Evolutionary conservation across 2,329 filamentous ascomycete genomes (phyloP), one percentile per base, ranked within the genome.

Genomic region (Diaporthe amygdali): DNA sequence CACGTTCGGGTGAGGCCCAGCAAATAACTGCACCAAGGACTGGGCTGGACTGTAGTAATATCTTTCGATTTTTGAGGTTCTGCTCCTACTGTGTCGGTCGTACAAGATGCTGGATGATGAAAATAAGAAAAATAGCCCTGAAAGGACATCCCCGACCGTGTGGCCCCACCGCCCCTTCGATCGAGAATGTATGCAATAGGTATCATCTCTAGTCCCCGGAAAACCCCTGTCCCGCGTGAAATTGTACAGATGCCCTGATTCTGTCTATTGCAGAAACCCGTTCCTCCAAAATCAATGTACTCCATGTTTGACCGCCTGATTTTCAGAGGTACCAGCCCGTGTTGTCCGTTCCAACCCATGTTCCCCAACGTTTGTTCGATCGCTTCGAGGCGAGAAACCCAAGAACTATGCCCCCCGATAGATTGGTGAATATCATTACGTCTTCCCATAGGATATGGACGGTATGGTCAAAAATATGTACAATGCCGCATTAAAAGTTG

Each of bases 231-330:
- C 44, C 59, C 59, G n/a, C n/a, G 30, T 64, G 15, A 25, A 25
- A 37, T 49, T 64, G 59, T 64, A 49, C 59, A 64, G 44, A 34
- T 49, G 30, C 59, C 30, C 41, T 49, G 59, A 37, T 64, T 64
- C 59, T 64, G 59, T 64, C 46, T 51, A 61, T 69, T 71, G 69
- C 63, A 71, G 25, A 72, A 66, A 71, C 44, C 69, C 52, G 37
- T 15, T 55, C 54, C 17, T 20, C 27, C n/a, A 20, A 46, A 37
- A 15, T 22, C 44, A 68, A 47, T 30, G 20, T 49, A 49, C 49
- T 27, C 66, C 55, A 15, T 8, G 25, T n/a, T 64, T 69, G 66
- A 64, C 66, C 66, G 55, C 54, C 44, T 37, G 32, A 25, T 39
- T 52, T 30, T 52, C 54, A 47, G 63, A 66, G 64, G 68, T 30